Evolutionary conservation across 768 basidiomycete genomes (phyloP).

Genomic region (Tulasnella sp.): DNA sequence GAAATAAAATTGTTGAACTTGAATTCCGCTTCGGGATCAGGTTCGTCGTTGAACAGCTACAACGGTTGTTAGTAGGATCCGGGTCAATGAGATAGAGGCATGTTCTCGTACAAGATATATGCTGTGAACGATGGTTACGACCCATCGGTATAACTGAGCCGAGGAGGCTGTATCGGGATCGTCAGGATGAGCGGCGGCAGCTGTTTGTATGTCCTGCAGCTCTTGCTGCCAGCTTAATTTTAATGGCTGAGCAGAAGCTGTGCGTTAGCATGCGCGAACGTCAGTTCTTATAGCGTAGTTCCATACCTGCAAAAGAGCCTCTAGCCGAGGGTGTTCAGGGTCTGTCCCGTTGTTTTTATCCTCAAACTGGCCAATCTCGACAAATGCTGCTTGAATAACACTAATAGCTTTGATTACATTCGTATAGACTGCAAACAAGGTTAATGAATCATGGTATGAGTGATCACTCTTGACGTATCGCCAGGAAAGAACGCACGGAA

Average conservation of each 20-base stretch:
- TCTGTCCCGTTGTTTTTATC: neutral
- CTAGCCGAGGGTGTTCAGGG: neutral
- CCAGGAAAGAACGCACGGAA: neutral
- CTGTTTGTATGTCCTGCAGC: neutral
- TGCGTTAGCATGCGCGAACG: neutral
- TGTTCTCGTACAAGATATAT: neutral
- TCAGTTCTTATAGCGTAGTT: neutral
- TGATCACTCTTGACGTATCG: no score
- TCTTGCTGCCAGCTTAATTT: neutral
- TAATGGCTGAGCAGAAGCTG: neutral
- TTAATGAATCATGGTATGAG: no score
- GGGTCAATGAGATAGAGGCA: neutral
- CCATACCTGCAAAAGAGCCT: neutral
- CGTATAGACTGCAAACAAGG: neutral
- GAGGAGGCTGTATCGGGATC: neutral
- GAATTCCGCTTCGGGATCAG: neutral
- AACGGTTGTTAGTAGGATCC: neutral
- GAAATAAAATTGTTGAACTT: neutral
- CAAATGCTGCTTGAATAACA: neutral
- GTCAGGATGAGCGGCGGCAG: neutral
- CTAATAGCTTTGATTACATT: neutral
- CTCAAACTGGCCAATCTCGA: neutral
- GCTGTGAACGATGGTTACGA: neutral
- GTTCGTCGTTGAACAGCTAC: neutral
- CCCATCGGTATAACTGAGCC: neutral